Conservation (phyloP, 2,329 filamentous ascomycete genomes). For the Ceratocystis ficicola region DNA sequence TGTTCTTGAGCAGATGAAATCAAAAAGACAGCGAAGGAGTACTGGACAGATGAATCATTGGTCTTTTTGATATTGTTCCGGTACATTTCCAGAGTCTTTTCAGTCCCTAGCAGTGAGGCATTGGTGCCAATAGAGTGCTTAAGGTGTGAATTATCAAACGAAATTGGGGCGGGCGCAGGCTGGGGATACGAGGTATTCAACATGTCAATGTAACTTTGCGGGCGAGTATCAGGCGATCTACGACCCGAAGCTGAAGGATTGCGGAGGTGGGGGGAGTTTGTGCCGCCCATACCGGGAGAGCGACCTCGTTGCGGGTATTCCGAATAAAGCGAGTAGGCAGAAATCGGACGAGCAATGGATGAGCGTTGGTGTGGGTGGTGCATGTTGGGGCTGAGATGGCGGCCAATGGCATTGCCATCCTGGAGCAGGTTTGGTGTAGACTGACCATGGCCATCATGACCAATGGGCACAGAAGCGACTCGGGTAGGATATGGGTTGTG, state of each 20-base stretch:
- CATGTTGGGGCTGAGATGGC: conserved; percentile 50
- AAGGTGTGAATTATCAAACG: conserved; percentile 70
- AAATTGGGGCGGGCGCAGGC: conserved; percentile 52
- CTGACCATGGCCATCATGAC: conserved; percentile 33
- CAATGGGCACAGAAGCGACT: conserved; percentile 35
- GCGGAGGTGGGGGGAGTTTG: conserved; percentile 33
- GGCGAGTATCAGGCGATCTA: conserved; percentile 44
- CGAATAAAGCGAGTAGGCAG: conserved; percentile 62
- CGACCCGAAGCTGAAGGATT: conserved; percentile 40
- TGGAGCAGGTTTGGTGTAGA: conserved; percentile 44
- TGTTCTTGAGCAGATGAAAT: conserved; percentile 78
- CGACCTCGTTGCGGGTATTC: conserved; percentile 55
- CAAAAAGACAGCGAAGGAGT: conserved; percentile 92
- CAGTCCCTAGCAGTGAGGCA: conserved; percentile 77
- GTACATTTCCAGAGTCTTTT: conserved; percentile 97
- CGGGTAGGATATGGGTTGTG: conserved; percentile 40
- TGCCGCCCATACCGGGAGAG: conserved; percentile 39
- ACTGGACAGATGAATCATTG: conserved; percentile 77
- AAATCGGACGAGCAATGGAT: conserved; percentile 56
- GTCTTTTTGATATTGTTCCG: conserved; percentile 95
- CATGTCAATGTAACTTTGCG: conserved; percentile 46
- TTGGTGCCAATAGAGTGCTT: conserved; percentile 73
- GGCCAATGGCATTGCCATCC: conserved; percentile 37
- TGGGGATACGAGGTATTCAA: conserved; percentile 67
- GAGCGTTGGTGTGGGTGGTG: conserved; percentile 40